These are phyloP conservation scores for Gliomastix tumulicola DNA, from an alignment of 2,329 filamentous ascomycete genomes.

Conservation along the genomic window DNA sequence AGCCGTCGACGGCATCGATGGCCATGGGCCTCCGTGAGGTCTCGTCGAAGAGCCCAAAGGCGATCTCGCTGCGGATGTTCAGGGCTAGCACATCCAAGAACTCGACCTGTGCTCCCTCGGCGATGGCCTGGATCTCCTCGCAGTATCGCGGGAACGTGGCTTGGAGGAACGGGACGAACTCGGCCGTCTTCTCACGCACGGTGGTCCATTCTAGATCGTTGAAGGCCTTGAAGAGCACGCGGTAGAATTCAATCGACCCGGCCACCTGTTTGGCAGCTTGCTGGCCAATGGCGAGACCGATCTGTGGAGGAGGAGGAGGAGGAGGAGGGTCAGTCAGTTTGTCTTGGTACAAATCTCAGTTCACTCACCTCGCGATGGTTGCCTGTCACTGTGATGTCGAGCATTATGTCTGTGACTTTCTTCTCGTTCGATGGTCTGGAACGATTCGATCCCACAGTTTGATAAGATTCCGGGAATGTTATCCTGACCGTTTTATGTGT, in stretches of 20 bases:
- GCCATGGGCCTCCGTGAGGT: slow-evolving; percentile 6
- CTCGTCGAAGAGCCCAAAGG: slow-evolving; percentile 42
- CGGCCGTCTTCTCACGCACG: not conserved
- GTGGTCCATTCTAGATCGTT: slow-evolving; percentile 21
- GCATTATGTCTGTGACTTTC: not conserved
- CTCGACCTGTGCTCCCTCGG: slow-evolving; percentile 35
- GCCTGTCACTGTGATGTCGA: not conserved
- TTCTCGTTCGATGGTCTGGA: no score
- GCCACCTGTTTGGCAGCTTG: slow-evolving; percentile 13
- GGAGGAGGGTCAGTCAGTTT: not conserved
- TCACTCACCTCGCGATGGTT: not conserved
- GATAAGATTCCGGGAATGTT: no score
- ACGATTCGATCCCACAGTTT: no score
- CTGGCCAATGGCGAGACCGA: not conserved
- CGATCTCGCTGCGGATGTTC: slow-evolving; percentile 51
- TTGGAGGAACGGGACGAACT: slow-evolving; percentile 4
- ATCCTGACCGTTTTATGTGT: no score
- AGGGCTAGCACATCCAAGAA: slow-evolving; percentile 48
- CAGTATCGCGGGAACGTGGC: slow-evolving; percentile 6
- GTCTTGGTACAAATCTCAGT: not conserved
- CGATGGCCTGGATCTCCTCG: slow-evolving; percentile 42
- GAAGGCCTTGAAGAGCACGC: slow-evolving; percentile 19
- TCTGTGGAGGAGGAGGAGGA: not conserved
- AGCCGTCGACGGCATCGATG: slow-evolving; percentile 36
- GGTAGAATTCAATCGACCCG: slow-evolving; percentile 25